Percentiles rank a stretch among this genome's conserved stretches.
Conservation (phyloP, 1,139 yeast genomes). For the Diutina rugosa region DNA sequence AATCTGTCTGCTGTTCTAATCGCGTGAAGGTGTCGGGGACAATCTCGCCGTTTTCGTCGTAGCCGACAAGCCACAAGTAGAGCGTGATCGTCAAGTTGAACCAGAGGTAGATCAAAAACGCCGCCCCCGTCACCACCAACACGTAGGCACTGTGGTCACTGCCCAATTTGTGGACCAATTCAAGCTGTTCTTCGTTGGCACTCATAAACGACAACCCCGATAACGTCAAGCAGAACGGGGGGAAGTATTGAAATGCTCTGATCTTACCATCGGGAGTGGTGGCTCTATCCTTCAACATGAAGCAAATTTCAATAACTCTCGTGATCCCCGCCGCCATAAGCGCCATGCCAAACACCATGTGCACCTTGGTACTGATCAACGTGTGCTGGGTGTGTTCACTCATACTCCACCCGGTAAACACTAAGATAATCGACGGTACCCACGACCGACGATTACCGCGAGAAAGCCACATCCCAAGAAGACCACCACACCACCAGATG, state of each 20-base stretch:
- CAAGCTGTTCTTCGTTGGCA: constrained; percentile 82
- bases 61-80: constrained; percentile 41
- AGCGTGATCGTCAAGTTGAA: constrained; percentile 40
- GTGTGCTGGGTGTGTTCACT: constrained; percentile 72
- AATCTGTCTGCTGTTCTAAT: constrained; percentile 5
- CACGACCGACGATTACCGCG: constrained; percentile 49
- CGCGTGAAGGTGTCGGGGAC: constrained; percentile 4
- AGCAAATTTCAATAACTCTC: constrained; percentile 66
- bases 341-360: constrained; percentile 70
- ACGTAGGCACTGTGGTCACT: constrained; percentile 81
- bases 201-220: constrained; percentile 81
- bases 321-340: constrained; percentile 67
- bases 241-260: constrained; percentile 65
- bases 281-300: constrained; percentile 48
- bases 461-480: constrained; percentile 68
- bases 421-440: constrained; percentile 67
- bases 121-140: constrained; percentile 60
- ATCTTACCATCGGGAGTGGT: constrained; percentile 33
- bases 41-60: constrained; percentile 24
- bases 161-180: constrained; percentile 55
- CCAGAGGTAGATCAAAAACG: constrained; percentile 62
- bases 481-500: constrained; percentile 92
- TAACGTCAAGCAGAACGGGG: constrained; percentile 68
- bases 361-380: constrained; percentile 72
- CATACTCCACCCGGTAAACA: constrained; percentile 93